These are phyloP conservation scores for Darksidea phi DNA, from an alignment of 495 filamentous ascomycete genomes.

Conservation along the genomic window DNA sequence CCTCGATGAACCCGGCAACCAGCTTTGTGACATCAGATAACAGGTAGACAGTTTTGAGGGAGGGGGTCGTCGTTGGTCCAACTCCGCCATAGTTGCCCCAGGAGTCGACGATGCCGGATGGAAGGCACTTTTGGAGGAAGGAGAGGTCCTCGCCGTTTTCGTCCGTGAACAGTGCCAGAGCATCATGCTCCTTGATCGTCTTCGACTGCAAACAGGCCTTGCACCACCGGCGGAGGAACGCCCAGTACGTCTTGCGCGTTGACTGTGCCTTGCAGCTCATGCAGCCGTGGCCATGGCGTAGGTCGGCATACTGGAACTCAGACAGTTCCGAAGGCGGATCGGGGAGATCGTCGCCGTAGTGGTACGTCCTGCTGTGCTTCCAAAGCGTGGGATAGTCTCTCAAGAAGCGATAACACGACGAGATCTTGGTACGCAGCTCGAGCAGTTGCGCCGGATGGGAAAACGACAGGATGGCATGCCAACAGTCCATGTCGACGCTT, in stretches of 20 bases:
- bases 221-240: conserved; percentile 41
- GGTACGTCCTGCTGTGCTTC: conserved; percentile 30
- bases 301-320: conserved; percentile 39
- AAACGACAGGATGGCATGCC: conserved; percentile 32
- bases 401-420: conserved; percentile 25
- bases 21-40: conserved; percentile 19
- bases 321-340: conserved; percentile 33
- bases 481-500: conserved; percentile 28
- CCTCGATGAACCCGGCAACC: conserved; percentile 17
- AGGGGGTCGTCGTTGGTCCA: conserved; percentile 19
- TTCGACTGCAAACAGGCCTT: conserved; percentile 35
- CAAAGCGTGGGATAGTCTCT: conserved; percentile 31
- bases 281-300: conserved; percentile 41
- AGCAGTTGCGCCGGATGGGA: conserved; percentile 29
- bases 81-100: conserved; percentile 34
- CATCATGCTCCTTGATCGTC: conserved; percentile 31
- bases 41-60: conserved; percentile 23
- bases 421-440: conserved; percentile 32
- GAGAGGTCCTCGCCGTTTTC: conserved; percentile 20
- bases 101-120: conserved; percentile 31
- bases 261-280: conserved; percentile 31
- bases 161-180: conserved; percentile 7
- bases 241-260: conserved; percentile 41
- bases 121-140: conserved; percentile 28
- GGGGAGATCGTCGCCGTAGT: conserved; percentile 33